Percentiles rank a stretch among this genome's conserved stretches.
Conservation (phyloP, 1,284 basidiomycete species). For the Testicularia cyperi region DNA sequence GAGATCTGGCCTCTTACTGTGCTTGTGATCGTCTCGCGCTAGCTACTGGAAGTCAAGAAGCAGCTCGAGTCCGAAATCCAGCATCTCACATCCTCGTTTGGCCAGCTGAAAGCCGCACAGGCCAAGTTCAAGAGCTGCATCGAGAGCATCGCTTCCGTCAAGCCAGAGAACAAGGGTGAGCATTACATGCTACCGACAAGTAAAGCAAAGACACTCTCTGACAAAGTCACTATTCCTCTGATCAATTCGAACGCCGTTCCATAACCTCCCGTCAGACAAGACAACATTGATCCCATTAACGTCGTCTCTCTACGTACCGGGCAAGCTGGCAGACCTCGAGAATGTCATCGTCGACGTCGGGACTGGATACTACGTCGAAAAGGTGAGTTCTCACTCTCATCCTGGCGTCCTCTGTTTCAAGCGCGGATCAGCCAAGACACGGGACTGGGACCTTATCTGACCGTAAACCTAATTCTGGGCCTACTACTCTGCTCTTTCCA, state of each 20-base stretch:
- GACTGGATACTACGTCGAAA: constrained; percentile 93
- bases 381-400: constrained; percentile 65
- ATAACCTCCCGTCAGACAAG: constrained; percentile 68
- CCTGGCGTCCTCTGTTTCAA: no score
- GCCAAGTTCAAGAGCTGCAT: constrained; percentile 86
- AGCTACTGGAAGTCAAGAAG: constrained; percentile 55
- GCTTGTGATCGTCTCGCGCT: no score
- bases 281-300: constrained; percentile 87
- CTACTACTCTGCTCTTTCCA: no score
- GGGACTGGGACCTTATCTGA: no score
- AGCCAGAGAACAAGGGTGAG: constrained; percentile 69
- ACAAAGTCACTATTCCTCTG: neutral
- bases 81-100: constrained; percentile 87
- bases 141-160: constrained; percentile 77
- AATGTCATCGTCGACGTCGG: constrained; percentile 93
- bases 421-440: no score
- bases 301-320: constrained; percentile 91
- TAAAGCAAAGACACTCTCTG: no score
- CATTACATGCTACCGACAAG: no score
- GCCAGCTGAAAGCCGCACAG: constrained; percentile 88
- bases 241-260: neutral
- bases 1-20: no score
- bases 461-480: neutral
- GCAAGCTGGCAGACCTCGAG: constrained; percentile 77
- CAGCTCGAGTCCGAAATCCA: constrained; percentile 74